Base-by-base conservation (phyloP, 352 stramenopile species). In the Phytophthora colocasiae region DNA sequence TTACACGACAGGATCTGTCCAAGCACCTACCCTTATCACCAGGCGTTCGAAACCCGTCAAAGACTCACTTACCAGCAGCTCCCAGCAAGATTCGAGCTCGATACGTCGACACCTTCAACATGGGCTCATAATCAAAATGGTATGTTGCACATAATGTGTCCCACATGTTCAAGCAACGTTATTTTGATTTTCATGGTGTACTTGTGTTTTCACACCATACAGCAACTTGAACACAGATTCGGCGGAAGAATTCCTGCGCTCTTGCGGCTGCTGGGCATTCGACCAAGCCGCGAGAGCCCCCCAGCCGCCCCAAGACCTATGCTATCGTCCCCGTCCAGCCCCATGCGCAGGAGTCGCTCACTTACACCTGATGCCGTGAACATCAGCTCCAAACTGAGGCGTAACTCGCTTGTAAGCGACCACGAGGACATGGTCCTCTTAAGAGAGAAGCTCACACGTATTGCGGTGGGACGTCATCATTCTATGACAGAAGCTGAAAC, bases 391-490 rank as follows among this genome's bases (percentile, higher is more conserved):
- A 71, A 67, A 24, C 31, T 77, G 53, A 75, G 75, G n/a, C 78
- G 75, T 57, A 87, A 87, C 60, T 87, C 78, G 40, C 66, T 87
- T 12, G 75, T 87, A n/a, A 84, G 66, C 50, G 78, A 83, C 43
- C 79, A 76, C 15, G 77, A 92, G 48, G 83, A 92, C 62, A 80
- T 92, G 69, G 46, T 79, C n/a, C 60, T 92, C 53, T 59, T 92
- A 41, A 73, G 83, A 3, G 83, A 92, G 60, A 92, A 92, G 72
- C 83, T 92, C 59, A 90, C 77, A 36, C 74, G 78, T 47, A 92
- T 92, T 70, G 83, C 83, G 2, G 80, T 92, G 12, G 70, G 65
- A 1, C 65, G 65, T 5, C 54, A 62, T 34, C 57, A 67, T 32
- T 32, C 41, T 15, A 47, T 19, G 71, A 38, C 14, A 8, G 45